Evolutionary conservation across 2,329 filamentous ascomycete genomes (phyloP).

Genomic region (Alternaria novae-zelandiae): DNA sequence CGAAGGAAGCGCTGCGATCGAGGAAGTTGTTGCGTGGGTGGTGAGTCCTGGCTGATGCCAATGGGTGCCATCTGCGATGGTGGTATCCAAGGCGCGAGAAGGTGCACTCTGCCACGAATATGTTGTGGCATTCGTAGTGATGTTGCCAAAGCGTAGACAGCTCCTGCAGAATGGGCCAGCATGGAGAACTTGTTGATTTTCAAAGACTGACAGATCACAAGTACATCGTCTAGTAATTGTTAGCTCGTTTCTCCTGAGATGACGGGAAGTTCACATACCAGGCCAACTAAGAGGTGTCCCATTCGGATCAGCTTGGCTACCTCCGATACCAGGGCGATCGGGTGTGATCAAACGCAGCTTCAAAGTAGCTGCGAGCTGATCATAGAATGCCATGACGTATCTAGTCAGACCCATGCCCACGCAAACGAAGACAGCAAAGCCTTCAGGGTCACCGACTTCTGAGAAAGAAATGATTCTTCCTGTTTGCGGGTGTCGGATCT

Average conservation of each 20-base stretch:
- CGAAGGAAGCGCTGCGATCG: slow-evolving; percentile 90
- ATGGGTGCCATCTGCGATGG: slow-evolving; percentile 65
- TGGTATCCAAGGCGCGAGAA: slow-evolving; percentile 95
- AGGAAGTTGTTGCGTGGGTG: slow-evolving; percentile 84
- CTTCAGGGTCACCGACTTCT: slow-evolving; percentile 90
- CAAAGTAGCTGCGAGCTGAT: slow-evolving; percentile 87
- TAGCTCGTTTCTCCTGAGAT: slow-evolving; percentile 49
- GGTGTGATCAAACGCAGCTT: slow-evolving; percentile 91
- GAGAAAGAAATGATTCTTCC: slow-evolving; percentile 93
- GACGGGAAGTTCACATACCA: slow-evolving; percentile 61
- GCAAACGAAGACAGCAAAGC: slow-evolving; percentile 92
- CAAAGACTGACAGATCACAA: slow-evolving; percentile 88
- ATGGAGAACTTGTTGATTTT: slow-evolving; percentile 97
- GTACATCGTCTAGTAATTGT: slow-evolving; percentile 71
- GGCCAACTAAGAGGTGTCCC: slow-evolving; percentile 93
- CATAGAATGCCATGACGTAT: slow-evolving; percentile 96
- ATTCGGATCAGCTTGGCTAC: slow-evolving; percentile 84
- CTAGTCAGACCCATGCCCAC: slow-evolving; percentile 97
- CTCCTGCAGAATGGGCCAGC: slow-evolving; percentile 92
- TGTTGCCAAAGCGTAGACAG: slow-evolving; percentile 96
- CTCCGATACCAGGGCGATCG: slow-evolving; percentile 91
- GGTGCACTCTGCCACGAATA: slow-evolving; percentile 90
- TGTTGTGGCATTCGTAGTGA: slow-evolving; percentile 95
- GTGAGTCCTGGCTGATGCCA: slow-evolving; percentile 72
- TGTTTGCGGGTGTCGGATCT: slow-evolving; percentile 82